Evolutionary conservation across 2,329 filamentous ascomycete genomes (phyloP).

Genomic region (Aureobasidium sp.): DNA sequence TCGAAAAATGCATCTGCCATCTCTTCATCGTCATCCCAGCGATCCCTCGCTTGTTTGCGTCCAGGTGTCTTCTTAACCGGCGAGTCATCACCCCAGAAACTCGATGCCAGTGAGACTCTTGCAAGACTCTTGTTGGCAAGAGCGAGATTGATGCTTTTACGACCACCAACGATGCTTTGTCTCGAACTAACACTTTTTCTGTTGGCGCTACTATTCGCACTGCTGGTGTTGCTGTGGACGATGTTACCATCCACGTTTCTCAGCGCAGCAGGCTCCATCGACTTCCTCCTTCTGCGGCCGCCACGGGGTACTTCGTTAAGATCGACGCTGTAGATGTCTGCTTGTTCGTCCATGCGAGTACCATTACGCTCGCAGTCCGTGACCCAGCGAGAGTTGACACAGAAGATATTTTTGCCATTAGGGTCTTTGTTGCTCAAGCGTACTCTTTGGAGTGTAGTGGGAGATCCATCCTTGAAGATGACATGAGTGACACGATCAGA

Average conservation of each 20-base stretch:
- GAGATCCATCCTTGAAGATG: constrained; percentile 42
- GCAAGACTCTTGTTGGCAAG: constrained; percentile 25
- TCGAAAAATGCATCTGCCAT: constrained; percentile 29
- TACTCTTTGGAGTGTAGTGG: constrained; percentile 36
- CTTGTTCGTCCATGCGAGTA: constrained; percentile 32
- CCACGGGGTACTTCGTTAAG: constrained; percentile 33
- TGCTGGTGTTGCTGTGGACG: constrained; percentile 32
- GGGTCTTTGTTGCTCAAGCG: constrained; percentile 35
- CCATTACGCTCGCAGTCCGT: constrained; percentile 37
- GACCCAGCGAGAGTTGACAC: constrained; percentile 43
- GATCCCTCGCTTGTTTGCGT: not conserved
- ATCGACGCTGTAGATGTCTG: constrained; percentile 38
- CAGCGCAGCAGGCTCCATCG: constrained; percentile 39
- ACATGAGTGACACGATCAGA: constrained; percentile 41
- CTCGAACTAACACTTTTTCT: constrained; percentile 25
- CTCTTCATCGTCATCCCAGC: constrained; percentile 31
- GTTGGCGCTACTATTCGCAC: constrained; percentile 32
- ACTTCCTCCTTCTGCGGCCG: constrained; percentile 37
- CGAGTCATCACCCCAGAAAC: constrained; percentile 24
- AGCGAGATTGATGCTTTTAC: constrained; percentile 21
- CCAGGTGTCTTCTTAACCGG: constrained; percentile 23
- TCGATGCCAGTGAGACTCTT: constrained; percentile 23
- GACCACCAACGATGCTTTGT: constrained; percentile 5
- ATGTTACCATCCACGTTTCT: constrained; percentile 36
- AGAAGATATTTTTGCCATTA: constrained; percentile 33